Evolutionary conservation across 1,284 basidiomycete genomes (phyloP), one percentile per base, ranked within the genome.

Genomic region (Puccinia triticina): DNA sequence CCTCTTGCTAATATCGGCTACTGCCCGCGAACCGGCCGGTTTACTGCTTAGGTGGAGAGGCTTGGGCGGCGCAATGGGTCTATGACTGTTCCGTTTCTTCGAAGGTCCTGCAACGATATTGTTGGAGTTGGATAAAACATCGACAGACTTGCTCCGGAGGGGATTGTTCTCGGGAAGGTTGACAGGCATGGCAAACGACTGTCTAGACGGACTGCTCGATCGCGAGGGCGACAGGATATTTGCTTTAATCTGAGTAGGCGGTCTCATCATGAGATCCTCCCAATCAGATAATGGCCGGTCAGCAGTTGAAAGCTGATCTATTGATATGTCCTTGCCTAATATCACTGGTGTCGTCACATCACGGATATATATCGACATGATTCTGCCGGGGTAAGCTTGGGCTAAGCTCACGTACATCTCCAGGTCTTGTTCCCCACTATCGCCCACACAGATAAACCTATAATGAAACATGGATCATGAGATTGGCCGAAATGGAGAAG

Each of bases 381-480:
- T 82, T 53, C 85, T 85, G 7, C 77, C 18, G 2, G 85, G 85
- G 34, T 85, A 84, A 82, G 85, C 84, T 11, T 83, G 83, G 4
- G 86, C 86, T 5, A 86, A 74, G n/a, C 84, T 83, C 59, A 84
- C 84, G 57, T 86, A 86, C 14, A 86, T 83, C 77, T 86, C 86
- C 29, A 86, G 83, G 74, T 86, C 86, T 37, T 86, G 84, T 83
- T 86, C 86, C 26, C 86, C 86, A 18, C 84, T 85, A 75, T 86
- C 86, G 26, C 86, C 86, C 34, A 86, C 80, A 67, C 86, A 83
- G 78, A 86, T 81, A 74, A 86, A 86, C n/a, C 83, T n/a, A n/a
- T 83, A 10, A 37, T 32, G 16, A 66, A 37, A 10, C 0, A 43
- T 34, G 8, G 37, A 32, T 34, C 34, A 14, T 29, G 26, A 59